Evolutionary conservation across 345 rosid species (phyloP), one percentile per base, ranked within the genome.

Genomic region (Syzygium jambos): DNA sequence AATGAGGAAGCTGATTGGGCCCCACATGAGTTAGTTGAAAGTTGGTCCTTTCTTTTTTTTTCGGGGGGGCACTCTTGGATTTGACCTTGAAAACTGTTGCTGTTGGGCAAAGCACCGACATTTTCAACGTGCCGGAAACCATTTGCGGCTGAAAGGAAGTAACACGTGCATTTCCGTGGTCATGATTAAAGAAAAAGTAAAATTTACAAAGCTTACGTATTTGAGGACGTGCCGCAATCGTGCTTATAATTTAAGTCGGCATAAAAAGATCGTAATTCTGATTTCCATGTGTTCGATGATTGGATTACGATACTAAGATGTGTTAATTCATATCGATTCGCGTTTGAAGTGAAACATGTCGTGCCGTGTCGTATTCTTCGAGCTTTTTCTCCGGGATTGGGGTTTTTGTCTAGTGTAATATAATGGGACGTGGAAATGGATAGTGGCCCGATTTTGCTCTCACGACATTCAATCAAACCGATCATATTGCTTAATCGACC

Each of bases 301-400:
- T 7, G 2, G 7, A 61, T 14, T n/a, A n/a, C 7, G 4, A 0
- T 6, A 61, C 0, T 5, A 61, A 61, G 1, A 6, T n/a, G 34
- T n/a, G 5, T n/a, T 61, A 0, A 63, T 15, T 1, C 9, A 9
- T 14, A 2, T 63, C 38, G 15, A 1, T 0, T 59, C 15, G 1
- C 15, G 5, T 59, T 25, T 0, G 1, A 59, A 25, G n/a, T 25
- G 0, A 59, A 59, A 1, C 1, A 0, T 0, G 4, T 59, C 17
- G 6, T 27, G 0, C 27, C 68, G 5, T 27, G 3, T 59, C 8
- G 27, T 27, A 27, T 59, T 3, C n/a, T 59, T 7, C 1, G 7
- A 5, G 8, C 0, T 57, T 27, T 27, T 27, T 3, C 3, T 0
- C n/a, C n/a, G 2, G 3, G 0, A 11, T 27, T 11, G 1, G 0